phyloP scores from a whole-genome alignment of 148 eudicot genomes.

The Fagopyrum homotropicum region DNA sequence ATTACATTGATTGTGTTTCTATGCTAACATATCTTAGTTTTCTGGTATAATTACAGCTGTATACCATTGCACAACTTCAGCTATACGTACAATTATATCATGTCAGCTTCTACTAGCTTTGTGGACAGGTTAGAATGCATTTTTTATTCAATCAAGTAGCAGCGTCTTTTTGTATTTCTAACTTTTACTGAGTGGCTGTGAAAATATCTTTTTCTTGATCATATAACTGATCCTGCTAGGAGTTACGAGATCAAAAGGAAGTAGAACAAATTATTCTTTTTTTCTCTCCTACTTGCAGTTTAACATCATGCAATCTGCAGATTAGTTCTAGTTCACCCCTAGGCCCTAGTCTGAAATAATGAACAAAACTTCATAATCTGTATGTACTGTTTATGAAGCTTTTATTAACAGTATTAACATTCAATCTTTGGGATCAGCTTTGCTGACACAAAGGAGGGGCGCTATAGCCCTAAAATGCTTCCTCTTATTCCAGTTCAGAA shows the following conservation, averaged over 20 bases:
- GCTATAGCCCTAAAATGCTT: conserved; percentile 89
- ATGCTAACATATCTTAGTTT: conserved; percentile 24
- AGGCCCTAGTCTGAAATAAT: background rate
- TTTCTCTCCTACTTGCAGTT: background rate
- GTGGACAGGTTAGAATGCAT: conserved; percentile 69
- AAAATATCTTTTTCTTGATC: background rate
- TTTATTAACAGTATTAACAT: conserved; percentile 1
- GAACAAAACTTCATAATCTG: background rate
- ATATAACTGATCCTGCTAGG: background rate
- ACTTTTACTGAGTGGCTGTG: background rate
- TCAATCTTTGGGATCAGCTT: conserved; percentile 35
- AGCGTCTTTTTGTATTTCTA: background rate
- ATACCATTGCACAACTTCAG: conserved; percentile 86
- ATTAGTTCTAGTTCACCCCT: background rate
- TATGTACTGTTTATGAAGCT: background rate
- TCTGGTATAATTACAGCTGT: conserved; percentile 52
- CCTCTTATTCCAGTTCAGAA: conserved; percentile 60
- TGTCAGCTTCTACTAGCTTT: conserved; percentile 79
- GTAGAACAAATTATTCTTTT: background rate
- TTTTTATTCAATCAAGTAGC: background rate
- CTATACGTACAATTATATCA: conserved; percentile 83
- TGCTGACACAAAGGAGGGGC: conserved; percentile 88
- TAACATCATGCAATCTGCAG: background rate
- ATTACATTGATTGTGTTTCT: conserved; percentile 1
- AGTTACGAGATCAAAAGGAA: background rate